phyloP scores from a whole-genome alignment of 306 rosid species.

The Castanopsis chinensis region DNA sequence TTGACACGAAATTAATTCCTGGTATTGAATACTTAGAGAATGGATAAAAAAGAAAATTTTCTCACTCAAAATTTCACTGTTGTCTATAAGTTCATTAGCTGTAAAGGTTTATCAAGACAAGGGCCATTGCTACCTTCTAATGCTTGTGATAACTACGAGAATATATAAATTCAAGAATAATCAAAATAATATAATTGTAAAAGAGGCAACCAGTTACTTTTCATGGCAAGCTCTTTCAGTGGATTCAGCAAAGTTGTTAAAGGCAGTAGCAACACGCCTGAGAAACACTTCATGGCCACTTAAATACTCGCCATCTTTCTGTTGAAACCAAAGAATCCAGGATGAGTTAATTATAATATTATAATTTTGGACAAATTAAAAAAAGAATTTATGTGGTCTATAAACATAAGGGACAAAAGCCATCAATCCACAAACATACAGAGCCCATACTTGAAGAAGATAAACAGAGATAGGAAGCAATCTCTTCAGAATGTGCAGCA shows the following conservation, averaged over 20 bases:
- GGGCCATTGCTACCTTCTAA: background rate
- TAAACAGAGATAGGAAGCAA: constrained; percentile 90
- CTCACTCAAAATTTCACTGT: no score
- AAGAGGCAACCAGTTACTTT: constrained; percentile 53
- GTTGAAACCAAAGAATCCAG: constrained; percentile 26
- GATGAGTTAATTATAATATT: background rate
- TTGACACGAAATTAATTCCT: no score
- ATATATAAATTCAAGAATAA: background rate
- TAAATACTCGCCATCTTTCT: constrained; percentile 95
- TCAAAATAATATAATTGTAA: constrained; percentile 14
- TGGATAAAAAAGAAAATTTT: no score
- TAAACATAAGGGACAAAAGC: constrained; percentile 14
- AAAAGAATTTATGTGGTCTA: background rate
- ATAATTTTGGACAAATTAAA: background rate
- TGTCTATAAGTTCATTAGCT: no score
- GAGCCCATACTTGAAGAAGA: constrained; percentile 81
- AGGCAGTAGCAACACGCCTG: constrained; percentile 88
- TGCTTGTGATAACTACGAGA: background rate
- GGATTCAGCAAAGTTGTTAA: constrained; percentile 87
- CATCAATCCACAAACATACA: constrained; percentile 1
- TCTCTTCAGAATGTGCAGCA: constrained; percentile 90
- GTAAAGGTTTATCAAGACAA: background rate
- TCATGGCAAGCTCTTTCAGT: constrained; percentile 89
- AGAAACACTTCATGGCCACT: constrained; percentile 95
- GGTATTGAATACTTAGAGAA: no score